phyloP scores from a whole-genome alignment of 2,329 filamentous ascomycete species.

The Diplodia corticola region DNA sequence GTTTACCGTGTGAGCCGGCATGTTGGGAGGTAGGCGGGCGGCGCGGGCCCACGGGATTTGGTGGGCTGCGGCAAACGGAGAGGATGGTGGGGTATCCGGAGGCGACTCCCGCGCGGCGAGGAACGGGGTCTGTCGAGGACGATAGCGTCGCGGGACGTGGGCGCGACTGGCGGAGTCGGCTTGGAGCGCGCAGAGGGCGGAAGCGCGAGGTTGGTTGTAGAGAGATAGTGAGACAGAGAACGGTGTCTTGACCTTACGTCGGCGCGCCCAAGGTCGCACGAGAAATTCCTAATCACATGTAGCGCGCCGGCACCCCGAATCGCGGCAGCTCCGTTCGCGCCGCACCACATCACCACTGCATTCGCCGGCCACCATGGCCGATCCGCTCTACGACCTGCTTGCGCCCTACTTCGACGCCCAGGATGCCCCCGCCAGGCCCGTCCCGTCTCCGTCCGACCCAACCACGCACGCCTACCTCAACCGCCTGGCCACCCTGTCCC shows the following conservation, averaged over 20 bases:
- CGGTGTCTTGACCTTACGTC: not conserved
- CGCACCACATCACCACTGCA: not conserved
- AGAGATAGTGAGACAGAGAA: not conserved
- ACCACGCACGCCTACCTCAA: conserved; percentile 70
- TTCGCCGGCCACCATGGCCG: conserved; percentile 39
- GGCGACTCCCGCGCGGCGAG: not conserved
- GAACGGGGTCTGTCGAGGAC: conserved; percentile 10
- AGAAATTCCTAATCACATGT: conserved; percentile 21
- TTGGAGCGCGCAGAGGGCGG: not conserved
- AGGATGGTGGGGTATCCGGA: not conserved
- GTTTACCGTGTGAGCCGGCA: conserved; percentile 11
- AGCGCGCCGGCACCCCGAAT: conserved; percentile 8
- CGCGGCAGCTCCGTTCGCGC: conserved; percentile 1
- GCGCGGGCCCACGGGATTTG: not conserved
- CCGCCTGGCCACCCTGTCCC: conserved; percentile 72
- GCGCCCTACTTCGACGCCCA: conserved; percentile 58
- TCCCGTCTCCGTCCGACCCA: conserved; percentile 49
- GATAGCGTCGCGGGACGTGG: conserved; percentile 1
- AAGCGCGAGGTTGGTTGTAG: not conserved
- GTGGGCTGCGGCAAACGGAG: conserved; percentile 1
- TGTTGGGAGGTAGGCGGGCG: not conserved
- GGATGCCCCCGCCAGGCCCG: conserved; percentile 41
- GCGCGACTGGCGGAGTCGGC: not conserved
- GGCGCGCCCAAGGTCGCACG: conserved; percentile 5
- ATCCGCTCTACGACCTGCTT: conserved; percentile 74